Conservation (phyloP, 2,329 filamentous ascomycete species). For the Lomentospora prolificans region DNA sequence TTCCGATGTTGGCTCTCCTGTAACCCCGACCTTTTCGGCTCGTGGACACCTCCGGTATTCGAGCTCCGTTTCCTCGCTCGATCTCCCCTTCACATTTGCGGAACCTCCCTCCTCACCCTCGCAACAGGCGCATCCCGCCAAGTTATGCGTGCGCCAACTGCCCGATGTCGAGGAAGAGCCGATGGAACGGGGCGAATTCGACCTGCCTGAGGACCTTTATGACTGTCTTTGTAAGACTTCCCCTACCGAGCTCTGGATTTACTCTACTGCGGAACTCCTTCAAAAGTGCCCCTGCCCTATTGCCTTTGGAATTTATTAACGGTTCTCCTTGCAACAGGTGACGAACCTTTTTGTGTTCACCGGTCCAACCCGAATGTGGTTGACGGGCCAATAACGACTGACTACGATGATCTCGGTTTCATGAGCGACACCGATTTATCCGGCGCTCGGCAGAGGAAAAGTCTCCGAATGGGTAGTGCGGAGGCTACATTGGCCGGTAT, state of each 20-base stretch:
- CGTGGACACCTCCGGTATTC: conserved; percentile 55
- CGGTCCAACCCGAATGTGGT: conserved; percentile 9
- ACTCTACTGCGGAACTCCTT: too few relatives aligned
- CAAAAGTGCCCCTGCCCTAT: background rate
- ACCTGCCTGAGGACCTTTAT: conserved; percentile 42
- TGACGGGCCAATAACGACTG: conserved; percentile 24
- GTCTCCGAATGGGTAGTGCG: conserved; percentile 27
- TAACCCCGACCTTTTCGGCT: conserved; percentile 60
- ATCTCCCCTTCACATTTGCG: conserved; percentile 41
- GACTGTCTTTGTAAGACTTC: conserved; percentile 63
- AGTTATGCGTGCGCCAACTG: conserved; percentile 48
- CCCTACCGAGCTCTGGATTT: background rate
- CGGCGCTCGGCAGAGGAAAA: conserved; percentile 40
- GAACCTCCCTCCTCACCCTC: conserved; percentile 46
- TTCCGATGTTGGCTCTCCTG: conserved; percentile 60
- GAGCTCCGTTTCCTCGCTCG: conserved; percentile 72
- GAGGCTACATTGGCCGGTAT: conserved; percentile 54
- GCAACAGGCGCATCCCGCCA: conserved; percentile 32
- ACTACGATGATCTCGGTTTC: conserved; percentile 57
- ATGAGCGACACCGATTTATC: conserved; percentile 53
- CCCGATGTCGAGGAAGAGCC: conserved; percentile 82
- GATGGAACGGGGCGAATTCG: conserved; percentile 54
- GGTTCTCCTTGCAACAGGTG: conserved; percentile 32
- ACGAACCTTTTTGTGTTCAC: conserved; percentile 26
- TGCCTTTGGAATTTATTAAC: conserved; percentile 13